Conservation (phyloP, 2,329 filamentous ascomycete genomes). For the Xylariomycetidae sp. region DNA sequence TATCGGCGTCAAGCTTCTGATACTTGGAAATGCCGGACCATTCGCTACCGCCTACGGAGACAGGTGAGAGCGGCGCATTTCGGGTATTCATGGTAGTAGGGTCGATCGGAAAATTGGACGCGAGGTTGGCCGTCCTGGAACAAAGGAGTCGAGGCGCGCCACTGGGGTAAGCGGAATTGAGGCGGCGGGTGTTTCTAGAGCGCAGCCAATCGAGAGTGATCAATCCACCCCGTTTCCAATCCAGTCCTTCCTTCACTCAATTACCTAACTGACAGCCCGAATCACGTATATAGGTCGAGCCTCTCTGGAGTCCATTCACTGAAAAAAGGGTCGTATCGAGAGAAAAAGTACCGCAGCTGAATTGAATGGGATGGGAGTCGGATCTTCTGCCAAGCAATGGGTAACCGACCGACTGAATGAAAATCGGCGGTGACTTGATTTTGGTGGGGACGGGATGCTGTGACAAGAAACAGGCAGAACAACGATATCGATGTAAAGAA, state of each 20-base stretch:
- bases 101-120: constrained; percentile 5
- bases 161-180: constrained; percentile 14
- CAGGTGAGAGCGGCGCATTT: constrained; percentile 74
- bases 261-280: constrained; percentile 7
- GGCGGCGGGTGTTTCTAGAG: constrained; percentile 11
- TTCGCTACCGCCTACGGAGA: constrained; percentile 79
- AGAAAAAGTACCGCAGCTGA: no score
- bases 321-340: no score
- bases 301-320: no score
- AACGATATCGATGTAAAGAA: no score
- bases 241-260: constrained; percentile 9
- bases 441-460: no score
- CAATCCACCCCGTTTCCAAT: no score
- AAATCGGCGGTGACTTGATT: no score
- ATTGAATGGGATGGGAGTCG: no score
- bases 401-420: no score
- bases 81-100: constrained; percentile 61
- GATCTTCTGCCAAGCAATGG: no score
- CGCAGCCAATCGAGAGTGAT: constrained; percentile 3
- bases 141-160: constrained; percentile 15
- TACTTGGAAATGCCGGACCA: constrained; percentile 71
- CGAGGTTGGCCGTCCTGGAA: constrained; percentile 13
- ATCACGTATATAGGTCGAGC: no score
- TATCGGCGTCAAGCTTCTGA: constrained; percentile 49
- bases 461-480: no score